phyloP scores from a whole-genome alignment of 2,329 filamentous ascomycete species.

The Aspergillus nomiae region DNA sequence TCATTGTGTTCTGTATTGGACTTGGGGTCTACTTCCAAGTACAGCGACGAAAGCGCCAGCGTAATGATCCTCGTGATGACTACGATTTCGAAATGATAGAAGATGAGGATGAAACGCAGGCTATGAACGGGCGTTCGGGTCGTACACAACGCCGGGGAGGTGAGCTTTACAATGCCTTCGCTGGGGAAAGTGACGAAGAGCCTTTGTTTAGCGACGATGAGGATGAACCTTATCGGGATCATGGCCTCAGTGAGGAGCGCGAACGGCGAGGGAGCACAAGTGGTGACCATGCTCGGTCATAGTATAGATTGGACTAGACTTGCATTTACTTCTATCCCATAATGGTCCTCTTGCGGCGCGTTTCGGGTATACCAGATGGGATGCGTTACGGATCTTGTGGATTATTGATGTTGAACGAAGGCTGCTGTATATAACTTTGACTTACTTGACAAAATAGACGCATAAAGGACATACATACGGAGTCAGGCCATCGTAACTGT shows the following conservation, averaged over 20 bases:
- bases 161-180: constrained; percentile 97
- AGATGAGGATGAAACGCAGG: constrained; percentile 65
- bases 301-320: background rate
- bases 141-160: constrained; percentile 66
- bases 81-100: constrained; percentile 96
- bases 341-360: background rate
- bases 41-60: constrained; percentile 73
- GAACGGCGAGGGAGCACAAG: constrained; percentile 15
- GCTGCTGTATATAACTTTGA: background rate
- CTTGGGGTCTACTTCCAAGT: constrained; percentile 81
- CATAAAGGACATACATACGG: background rate
- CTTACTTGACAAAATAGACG: background rate
- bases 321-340: background rate
- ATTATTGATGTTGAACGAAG: background rate
- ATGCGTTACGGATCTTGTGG: background rate
- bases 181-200: constrained; percentile 83
- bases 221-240: constrained; percentile 39
- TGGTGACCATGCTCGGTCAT: constrained; percentile 13
- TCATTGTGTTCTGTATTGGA: constrained; percentile 77
- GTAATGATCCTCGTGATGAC: constrained; percentile 73
- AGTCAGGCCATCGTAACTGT: background rate
- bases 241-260: constrained; percentile 26
- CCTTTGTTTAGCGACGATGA: constrained; percentile 51
- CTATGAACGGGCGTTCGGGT: constrained; percentile 51
- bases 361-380: background rate